Conservation (phyloP, 768 basidiomycete species). For the Naganishia kalamii region DNA sequence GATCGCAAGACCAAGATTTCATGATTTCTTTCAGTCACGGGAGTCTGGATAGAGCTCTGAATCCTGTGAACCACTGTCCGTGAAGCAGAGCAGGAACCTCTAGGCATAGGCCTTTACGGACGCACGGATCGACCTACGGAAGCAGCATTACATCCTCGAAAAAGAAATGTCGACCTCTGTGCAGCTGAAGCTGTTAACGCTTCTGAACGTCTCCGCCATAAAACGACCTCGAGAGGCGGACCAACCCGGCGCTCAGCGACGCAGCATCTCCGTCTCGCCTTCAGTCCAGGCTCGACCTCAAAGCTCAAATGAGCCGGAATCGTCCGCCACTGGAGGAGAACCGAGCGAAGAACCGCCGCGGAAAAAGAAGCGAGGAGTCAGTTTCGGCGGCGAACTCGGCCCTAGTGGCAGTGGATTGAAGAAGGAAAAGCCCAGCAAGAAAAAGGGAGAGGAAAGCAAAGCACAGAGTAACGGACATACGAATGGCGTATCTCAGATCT, state of each 20-base stretch:
- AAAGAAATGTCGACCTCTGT: slow-evolving; percentile 28
- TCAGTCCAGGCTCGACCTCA: not conserved
- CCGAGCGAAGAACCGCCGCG: slow-evolving; percentile 23
- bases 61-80: no score
- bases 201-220: slow-evolving; percentile 80
- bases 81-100: no score
- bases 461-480: slow-evolving; percentile 12
- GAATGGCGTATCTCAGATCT: not conserved
- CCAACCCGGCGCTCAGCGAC: slow-evolving; percentile 32
- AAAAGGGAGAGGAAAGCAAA: slow-evolving; percentile 8
- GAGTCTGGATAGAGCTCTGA: no score
- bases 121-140: no score
- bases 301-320: not conserved
- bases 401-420: slow-evolving; percentile 40
- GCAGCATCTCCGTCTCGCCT: slow-evolving; percentile 4
- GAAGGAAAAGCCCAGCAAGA: slow-evolving; percentile 52
- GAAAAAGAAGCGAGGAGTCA: slow-evolving; percentile 38
- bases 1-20: no score
- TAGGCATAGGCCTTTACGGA: no score
- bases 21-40: no score
- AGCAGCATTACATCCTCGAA: not conserved
- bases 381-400: slow-evolving; percentile 44
- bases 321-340: not conserved
- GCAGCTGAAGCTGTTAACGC: slow-evolving; percentile 62
- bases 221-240: slow-evolving; percentile 49